Percentiles rank a stretch among this genome's conserved stretches.
phyloP scores from a whole-genome alignment of 2,329 filamentous ascomycete species.

The Aspergillus japonicus region DNA sequence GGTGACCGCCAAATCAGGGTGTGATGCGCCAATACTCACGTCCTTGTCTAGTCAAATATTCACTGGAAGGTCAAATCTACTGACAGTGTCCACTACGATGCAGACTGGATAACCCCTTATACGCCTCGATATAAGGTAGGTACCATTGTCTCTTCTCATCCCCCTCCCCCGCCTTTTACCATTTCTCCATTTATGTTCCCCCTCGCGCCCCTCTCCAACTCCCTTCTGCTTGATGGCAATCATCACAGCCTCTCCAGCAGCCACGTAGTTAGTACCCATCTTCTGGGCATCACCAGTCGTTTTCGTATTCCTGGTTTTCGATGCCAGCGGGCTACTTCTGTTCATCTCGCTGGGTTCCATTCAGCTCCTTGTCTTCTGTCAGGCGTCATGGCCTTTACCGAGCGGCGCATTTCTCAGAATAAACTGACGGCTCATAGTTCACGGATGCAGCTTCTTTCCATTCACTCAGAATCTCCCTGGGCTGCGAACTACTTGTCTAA shows the following conservation, averaged over 20 bases:
- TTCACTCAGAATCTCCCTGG: neutral
- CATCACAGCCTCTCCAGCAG: neutral
- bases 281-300: neutral
- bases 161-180: neutral
- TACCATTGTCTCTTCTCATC: neutral
- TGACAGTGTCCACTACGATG: slow-evolving; percentile 18
- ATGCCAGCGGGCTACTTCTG: neutral
- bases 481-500: neutral
- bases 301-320: neutral
- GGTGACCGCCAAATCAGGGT: slow-evolving; percentile 16
- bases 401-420: neutral
- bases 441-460: neutral
- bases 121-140: slow-evolving; percentile 11
- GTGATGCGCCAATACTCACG: slow-evolving; percentile 12
- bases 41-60: slow-evolving; percentile 4
- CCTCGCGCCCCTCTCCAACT: neutral
- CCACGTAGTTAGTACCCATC: neutral
- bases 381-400: neutral
- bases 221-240: neutral
- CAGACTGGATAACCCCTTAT: slow-evolving; percentile 16
- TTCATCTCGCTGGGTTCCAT: neutral
- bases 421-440: neutral
- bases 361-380: neutral
- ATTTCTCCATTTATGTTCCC: neutral
- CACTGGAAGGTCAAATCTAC: slow-evolving; percentile 6